Evolutionary conservation across 1,139 yeast genomes (phyloP), one percentile per base, ranked within the genome.

Genomic region (Zygoascus hellenicus): DNA sequence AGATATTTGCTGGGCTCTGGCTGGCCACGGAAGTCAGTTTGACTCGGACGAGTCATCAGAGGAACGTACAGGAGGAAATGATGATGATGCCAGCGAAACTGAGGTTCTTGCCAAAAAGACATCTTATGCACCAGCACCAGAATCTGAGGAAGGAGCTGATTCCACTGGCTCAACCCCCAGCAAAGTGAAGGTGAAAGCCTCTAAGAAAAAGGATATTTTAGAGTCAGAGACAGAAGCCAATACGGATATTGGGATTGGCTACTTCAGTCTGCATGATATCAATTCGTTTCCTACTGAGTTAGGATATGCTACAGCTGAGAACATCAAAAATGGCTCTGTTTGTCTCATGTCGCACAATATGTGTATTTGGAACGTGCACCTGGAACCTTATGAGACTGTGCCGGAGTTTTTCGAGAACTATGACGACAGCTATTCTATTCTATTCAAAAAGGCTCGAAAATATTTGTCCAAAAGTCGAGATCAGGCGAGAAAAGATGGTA

Each of bases 241-340:
- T 43, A 50, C 53, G 83, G 38, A 32, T 33, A 36, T 31, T 16
- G 46, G 46, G 3, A 43, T 87, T 34, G 96, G 94, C 0, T 87
- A 87, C 62, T 86, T 85, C 61, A 85, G 95, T 1, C 66, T 87
- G 55, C 96, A 87, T 64, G 96, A 87, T 62, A 81, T 87, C 57
- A 84, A 86, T 60, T 84, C 95, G 1, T 87, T 83, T 63, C 96
- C 96, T 0, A 84, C 95, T 0, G 96, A 87, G 60, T 62, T 75
- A 9, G 94, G 90, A 0, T 83, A 72, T 64, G 94, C 95, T 0
- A 78, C 85, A 1, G 78, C 80, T 39, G 85, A 80, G 36, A 78
- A 80, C 53, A 77, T 87, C 42, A 77, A 78, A 56, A 83, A 85
- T 60, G 95, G 95, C 0, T 83, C 92, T 0, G 80, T 87, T 1